A percentile compares a stretch with the other conserved stretches of the same genome.
Evolutionary conservation across 192 early-diverging fungal genomes (phyloP).

Genomic region (Rhizophagus clarus): DNA sequence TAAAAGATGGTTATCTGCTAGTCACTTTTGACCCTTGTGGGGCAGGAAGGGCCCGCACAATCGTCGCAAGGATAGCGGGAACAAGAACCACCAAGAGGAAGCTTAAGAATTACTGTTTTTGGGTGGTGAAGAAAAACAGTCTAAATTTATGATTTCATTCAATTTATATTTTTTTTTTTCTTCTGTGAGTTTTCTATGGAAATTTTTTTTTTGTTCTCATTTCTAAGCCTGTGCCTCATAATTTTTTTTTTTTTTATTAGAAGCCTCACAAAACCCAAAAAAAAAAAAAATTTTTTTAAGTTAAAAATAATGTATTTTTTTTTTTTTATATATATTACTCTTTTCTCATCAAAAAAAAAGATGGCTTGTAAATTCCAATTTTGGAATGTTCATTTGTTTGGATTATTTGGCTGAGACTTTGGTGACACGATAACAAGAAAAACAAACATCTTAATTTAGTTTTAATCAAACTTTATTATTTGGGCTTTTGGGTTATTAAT

Average conservation of each 20-base stretch:
- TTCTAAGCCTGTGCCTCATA: background rate
- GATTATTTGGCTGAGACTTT: background rate
- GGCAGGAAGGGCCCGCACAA: constrained; percentile 26
- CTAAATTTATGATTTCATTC: background rate
- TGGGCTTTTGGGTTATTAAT: background rate
- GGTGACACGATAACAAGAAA: background rate
- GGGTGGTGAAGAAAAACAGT: background rate
- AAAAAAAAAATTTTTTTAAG: background rate
- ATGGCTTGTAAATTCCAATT: background rate
- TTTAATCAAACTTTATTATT: background rate
- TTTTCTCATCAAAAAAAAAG: background rate
- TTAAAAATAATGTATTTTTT: too few relatives aligned
- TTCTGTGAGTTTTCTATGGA: background rate
- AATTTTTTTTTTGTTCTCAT: background rate
- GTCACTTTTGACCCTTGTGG: constrained; percentile 1
- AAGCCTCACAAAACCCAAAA: background rate
- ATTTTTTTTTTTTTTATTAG: too few relatives aligned
- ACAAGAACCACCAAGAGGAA: constrained; percentile 23
- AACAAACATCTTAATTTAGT: background rate
- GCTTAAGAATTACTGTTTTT: constrained; percentile 3
- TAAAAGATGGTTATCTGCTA: background rate
- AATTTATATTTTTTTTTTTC: background rate
- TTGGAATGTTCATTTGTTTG: background rate
- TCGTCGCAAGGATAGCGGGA: constrained; percentile 19
- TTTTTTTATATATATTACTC: too few relatives aligned